A percentile compares a stretch with the other conserved stretches of the same genome.
phyloP scores from a whole-genome alignment of 345 rosid genomes.

The Carallia pectinifolia region DNA sequence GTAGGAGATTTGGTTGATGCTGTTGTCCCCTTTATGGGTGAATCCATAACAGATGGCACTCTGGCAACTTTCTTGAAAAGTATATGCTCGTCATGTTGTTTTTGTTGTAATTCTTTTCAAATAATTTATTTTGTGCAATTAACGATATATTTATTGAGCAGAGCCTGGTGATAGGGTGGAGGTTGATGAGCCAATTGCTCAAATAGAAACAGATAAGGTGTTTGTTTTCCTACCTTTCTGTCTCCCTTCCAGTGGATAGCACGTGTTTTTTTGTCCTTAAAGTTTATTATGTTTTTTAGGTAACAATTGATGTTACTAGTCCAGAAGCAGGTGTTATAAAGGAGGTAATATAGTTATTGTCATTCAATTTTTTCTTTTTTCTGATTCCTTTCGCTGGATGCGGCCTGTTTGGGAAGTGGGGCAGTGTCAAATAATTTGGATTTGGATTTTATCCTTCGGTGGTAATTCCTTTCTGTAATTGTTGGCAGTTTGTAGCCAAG shows the following conservation, averaged over 20 bases:
- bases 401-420: not conserved
- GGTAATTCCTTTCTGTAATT: not conserved
- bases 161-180: constrained; percentile 87
- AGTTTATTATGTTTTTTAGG: constrained; percentile 12
- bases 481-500: constrained; percentile 64
- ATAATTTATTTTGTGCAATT: not conserved
- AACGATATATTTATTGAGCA: constrained; percentile 30
- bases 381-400: not conserved
- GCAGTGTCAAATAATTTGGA: not conserved
- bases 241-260: not conserved
- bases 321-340: constrained; percentile 30
- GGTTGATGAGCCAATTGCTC: constrained; percentile 79
- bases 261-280: not conserved
- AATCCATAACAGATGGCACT: constrained; percentile 77
- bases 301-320: constrained; percentile 31
- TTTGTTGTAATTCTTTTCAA: not conserved
- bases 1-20: constrained; percentile 60
- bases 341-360: constrained; percentile 15
- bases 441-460: not conserved
- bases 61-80: constrained; percentile 61
- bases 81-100: constrained; percentile 29
- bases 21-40: constrained; percentile 77
- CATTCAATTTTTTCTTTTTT: not conserved
- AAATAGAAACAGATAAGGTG: constrained; percentile 91
- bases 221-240: not conserved